These are phyloP conservation scores for Salix suchowensis DNA, from an alignment of 345 rosid species.

Conservation along the genomic window DNA sequence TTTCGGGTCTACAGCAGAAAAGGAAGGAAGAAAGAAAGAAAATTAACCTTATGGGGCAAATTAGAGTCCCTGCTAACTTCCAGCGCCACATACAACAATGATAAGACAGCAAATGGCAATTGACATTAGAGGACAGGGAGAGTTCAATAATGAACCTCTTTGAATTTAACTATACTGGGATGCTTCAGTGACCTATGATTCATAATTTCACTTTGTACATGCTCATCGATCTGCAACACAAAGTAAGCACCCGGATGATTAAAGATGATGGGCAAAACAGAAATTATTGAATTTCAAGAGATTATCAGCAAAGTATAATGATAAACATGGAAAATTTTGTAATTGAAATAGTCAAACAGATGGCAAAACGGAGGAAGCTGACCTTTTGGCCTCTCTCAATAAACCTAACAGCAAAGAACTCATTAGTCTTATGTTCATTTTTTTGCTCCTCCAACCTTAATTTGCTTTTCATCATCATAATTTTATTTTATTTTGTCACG, in stretches of 20 bases:
- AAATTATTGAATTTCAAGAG: background rate
- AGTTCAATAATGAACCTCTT: constrained; percentile 12
- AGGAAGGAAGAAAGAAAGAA: too few relatives aligned
- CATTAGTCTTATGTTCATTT: constrained; percentile 20
- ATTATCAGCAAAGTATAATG: background rate
- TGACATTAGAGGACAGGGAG: background rate
- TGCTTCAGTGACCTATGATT: constrained; percentile 23
- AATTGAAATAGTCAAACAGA: background rate
- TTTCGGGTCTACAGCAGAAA: background rate
- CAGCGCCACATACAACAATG: background rate
- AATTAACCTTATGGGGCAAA: background rate
- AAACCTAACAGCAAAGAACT: constrained; percentile 71
- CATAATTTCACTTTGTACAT: constrained; percentile 19
- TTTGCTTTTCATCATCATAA: too few relatives aligned
- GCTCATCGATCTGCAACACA: constrained; percentile 22
- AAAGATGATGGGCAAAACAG: background rate
- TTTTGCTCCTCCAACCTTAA: too few relatives aligned
- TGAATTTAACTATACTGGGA: constrained; percentile 23
- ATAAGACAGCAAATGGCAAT: background rate
- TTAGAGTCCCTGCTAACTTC: background rate
- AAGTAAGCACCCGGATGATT: background rate
- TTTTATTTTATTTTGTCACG: too few relatives aligned
- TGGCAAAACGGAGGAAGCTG: background rate
- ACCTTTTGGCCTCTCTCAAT: constrained; percentile 87
- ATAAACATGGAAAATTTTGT: background rate